phyloP scores from a whole-genome alignment of 1,139 yeast genomes.

The Hansenula anomala region DNA sequence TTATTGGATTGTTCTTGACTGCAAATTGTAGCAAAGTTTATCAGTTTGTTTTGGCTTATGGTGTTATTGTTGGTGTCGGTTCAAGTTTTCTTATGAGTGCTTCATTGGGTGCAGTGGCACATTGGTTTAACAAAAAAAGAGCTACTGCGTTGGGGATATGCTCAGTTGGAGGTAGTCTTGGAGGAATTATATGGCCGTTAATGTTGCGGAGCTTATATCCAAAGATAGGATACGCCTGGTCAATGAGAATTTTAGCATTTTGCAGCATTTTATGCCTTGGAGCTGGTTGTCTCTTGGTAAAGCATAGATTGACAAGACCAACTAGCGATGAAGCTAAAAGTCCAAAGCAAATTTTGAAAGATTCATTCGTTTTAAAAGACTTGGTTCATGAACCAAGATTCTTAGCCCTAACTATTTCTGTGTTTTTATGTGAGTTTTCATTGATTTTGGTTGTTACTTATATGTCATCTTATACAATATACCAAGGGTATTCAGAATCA shows the following conservation, averaged over 20 bases:
- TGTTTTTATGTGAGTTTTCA: conserved; percentile 43
- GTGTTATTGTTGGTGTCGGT: conserved; percentile 52
- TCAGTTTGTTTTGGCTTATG: conserved; percentile 58
- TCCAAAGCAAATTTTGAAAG: conserved; percentile 15
- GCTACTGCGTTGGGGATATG: conserved; percentile 55
- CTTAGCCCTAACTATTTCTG: conserved; percentile 36
- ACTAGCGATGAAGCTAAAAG: conserved; percentile 3
- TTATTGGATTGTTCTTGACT: conserved; percentile 46
- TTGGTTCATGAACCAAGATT: conserved; percentile 33
- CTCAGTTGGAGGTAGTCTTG: conserved; percentile 59
- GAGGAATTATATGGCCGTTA: conserved; percentile 56
- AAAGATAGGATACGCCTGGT: conserved; percentile 55
- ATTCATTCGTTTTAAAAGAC: conserved; percentile 32
- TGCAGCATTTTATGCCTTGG: conserved; percentile 35
- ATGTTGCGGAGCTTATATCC: conserved; percentile 44
- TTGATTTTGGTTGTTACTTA: conserved; percentile 48
- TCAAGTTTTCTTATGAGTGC: conserved; percentile 57
- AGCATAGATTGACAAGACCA: conserved; percentile 31
- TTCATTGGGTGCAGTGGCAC: conserved; percentile 53
- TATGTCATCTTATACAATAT: conserved; percentile 18
- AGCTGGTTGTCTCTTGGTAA: conserved; percentile 36
- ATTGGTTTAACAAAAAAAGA: conserved; percentile 53
- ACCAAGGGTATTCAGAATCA: not conserved
- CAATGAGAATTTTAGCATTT: conserved; percentile 52
- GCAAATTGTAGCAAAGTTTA: conserved; percentile 48